Conservation (phyloP, 164 flowering plant genomes). For the Piper betle region DNA sequence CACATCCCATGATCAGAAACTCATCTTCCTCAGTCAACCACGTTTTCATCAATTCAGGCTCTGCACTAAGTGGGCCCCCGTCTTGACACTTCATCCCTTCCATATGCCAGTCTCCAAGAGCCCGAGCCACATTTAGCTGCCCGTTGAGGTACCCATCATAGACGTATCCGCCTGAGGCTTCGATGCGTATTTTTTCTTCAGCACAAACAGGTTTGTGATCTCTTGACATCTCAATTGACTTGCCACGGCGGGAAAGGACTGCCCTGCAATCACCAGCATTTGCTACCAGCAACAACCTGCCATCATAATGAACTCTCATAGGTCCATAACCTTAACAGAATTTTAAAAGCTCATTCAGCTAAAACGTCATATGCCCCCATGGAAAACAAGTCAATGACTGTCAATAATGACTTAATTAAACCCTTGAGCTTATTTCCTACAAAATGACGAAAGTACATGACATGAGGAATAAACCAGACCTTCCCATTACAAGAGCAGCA, state of each 20-base stretch:
- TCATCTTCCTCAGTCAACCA: constrained; percentile 73
- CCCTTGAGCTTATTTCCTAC: neutral
- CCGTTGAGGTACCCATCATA: constrained; percentile 86
- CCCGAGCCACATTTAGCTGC: constrained; percentile 86
- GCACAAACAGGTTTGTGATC: constrained; percentile 80
- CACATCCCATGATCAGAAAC: constrained; percentile 86
- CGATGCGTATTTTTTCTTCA: constrained; percentile 54
- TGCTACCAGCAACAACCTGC: constrained; percentile 78
- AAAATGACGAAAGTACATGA: neutral
- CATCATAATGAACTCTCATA: neutral
- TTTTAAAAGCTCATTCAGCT: neutral
- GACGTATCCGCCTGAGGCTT: constrained; percentile 72
- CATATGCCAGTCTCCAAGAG: constrained; percentile 98
- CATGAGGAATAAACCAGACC: constrained; percentile 31
- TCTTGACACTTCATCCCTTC: constrained; percentile 57
- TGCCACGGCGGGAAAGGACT: constrained; percentile 80
- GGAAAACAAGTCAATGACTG: too few species aligned
- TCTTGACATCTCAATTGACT: constrained; percentile 89
- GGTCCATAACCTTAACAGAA: neutral
- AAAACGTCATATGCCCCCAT: too few species aligned
- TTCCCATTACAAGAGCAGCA: constrained; percentile 80
- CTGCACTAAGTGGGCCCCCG: constrained; percentile 85
- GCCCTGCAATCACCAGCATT: constrained; percentile 98
- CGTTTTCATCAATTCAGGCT: constrained; percentile 65
- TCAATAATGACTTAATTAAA: neutral